Conservation (phyloP, 2,329 filamentous ascomycete genomes). For the Fonsecaea multimorphosa region DNA sequence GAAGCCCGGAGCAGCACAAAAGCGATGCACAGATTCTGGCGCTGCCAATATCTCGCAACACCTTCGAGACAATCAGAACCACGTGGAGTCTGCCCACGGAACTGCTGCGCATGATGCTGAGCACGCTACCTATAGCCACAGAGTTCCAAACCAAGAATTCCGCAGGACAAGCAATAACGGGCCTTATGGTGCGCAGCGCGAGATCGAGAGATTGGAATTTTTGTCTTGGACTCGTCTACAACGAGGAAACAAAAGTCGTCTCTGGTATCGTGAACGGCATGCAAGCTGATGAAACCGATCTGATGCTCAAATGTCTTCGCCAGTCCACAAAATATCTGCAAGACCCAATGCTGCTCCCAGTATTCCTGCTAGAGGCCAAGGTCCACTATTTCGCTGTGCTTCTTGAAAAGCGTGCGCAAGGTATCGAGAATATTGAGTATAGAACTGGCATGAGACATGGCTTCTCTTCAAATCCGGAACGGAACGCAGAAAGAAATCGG, state of each 20-base stretch:
- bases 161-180: conserved; percentile 6
- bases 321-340: conserved; percentile 10
- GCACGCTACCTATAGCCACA: conserved; percentile 23
- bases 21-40: conserved; percentile 27
- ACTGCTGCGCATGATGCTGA: conserved; percentile 32
- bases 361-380: conserved; percentile 29
- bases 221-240: conserved; percentile 25
- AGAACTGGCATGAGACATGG: conserved; percentile 31
- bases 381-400: conserved; percentile 31
- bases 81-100: conserved; percentile 25
- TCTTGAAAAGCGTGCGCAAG: conserved; percentile 25
- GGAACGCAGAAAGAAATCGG: conserved; percentile 7
- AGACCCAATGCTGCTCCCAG: conserved; percentile 25
- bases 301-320: conserved; percentile 21
- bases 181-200: conserved; percentile 26
- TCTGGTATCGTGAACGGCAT: conserved; percentile 26
- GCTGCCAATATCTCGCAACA: conserved; percentile 22
- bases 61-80: conserved; percentile 25
- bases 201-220: conserved; percentile 34
- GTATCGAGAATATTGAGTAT: conserved; percentile 30
- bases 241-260: conserved; percentile 9
- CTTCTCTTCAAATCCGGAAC: conserved; percentile 15
- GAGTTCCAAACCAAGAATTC: conserved; percentile 10
- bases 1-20: conserved; percentile 25
- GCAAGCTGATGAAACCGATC: conserved; percentile 22